Evolutionary conservation across 2,329 filamentous ascomycete species (phyloP).

Genomic region (Colletotrichum endophyticum): DNA sequence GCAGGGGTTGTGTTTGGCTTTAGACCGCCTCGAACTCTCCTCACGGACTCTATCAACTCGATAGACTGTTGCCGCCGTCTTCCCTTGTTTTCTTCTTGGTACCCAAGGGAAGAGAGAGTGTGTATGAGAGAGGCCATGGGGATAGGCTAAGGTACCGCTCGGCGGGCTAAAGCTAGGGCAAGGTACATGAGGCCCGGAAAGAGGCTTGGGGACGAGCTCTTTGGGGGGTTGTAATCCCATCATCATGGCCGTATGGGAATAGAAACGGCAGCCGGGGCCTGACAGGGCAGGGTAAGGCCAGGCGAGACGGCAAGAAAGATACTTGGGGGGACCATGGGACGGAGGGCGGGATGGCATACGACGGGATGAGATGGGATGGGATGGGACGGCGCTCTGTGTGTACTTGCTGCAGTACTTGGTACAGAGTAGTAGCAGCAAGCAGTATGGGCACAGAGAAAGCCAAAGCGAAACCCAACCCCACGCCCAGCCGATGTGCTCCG

Average conservation of each 20-base stretch:
- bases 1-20: slow-evolving; percentile 16
- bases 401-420: not conserved
- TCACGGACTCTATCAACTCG: slow-evolving; percentile 14
- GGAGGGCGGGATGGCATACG: not conserved
- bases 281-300: not conserved
- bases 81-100: not conserved
- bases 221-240: not conserved
- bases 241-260: not conserved
- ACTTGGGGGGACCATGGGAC: not conserved
- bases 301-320: not conserved
- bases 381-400: not conserved
- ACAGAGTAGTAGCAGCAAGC: not conserved
- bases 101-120: not conserved
- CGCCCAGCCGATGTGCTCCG: slow-evolving; percentile 10
- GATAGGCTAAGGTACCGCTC: slow-evolving; percentile 2
- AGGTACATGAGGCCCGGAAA: not conserved
- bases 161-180: not conserved
- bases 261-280: not conserved
- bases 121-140: not conserved
- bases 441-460: not conserved
- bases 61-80: not conserved
- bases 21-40: slow-evolving; percentile 19
- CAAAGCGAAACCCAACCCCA: slow-evolving; percentile 18
- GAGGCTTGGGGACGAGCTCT: not conserved
- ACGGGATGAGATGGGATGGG: not conserved